Conservation (phyloP, 2,329 filamentous ascomycete genomes). For the Trichothecium roseum region DNA sequence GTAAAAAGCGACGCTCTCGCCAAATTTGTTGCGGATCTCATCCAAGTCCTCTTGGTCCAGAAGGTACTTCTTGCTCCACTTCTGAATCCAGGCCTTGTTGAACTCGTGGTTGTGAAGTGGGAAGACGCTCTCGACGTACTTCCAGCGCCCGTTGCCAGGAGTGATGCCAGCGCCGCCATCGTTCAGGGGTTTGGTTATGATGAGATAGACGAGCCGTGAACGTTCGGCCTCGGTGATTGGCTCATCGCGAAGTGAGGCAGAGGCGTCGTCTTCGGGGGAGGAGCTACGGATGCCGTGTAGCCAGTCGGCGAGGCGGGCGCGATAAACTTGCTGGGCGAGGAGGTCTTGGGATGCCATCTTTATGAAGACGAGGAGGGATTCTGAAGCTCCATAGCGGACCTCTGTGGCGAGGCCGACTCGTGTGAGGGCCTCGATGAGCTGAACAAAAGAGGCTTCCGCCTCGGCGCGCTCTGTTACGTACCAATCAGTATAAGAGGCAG, state of each 20-base stretch:
- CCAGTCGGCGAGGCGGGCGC: conserved; percentile 86
- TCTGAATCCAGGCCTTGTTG: conserved; percentile 66
- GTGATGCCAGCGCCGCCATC: conserved; percentile 74
- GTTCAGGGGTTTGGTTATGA: conserved; percentile 63
- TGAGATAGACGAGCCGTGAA: conserved; percentile 75
- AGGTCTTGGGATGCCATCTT: conserved; percentile 67
- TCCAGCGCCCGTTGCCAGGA: conserved; percentile 59
- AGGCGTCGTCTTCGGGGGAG: conserved; percentile 64
- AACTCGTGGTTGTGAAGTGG: conserved; percentile 68
- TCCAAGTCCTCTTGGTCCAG: conserved; percentile 58
- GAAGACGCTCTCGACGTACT: conserved; percentile 63
- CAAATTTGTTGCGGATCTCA: conserved; percentile 65
- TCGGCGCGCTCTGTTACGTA: conserved; percentile 47
- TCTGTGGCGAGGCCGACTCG: conserved; percentile 77
- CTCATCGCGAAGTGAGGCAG: conserved; percentile 57
- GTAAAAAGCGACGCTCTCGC: conserved; percentile 84
- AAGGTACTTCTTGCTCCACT: conserved; percentile 62
- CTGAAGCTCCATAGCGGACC: conserved; percentile 68
- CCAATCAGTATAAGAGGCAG: conserved; percentile 2
- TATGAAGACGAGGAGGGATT: conserved; percentile 73
- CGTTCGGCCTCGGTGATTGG: conserved; percentile 82
- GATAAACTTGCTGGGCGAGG: conserved; percentile 71
- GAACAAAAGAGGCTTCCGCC: conserved; percentile 66
- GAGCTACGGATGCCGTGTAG: conserved; percentile 74
- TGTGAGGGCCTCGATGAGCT: conserved; percentile 65